A percentile compares a stretch with the other conserved stretches of the same genome.
phyloP scores from a whole-genome alignment of 768 basidiomycete species.

The Clitopilus hobsonii region DNA sequence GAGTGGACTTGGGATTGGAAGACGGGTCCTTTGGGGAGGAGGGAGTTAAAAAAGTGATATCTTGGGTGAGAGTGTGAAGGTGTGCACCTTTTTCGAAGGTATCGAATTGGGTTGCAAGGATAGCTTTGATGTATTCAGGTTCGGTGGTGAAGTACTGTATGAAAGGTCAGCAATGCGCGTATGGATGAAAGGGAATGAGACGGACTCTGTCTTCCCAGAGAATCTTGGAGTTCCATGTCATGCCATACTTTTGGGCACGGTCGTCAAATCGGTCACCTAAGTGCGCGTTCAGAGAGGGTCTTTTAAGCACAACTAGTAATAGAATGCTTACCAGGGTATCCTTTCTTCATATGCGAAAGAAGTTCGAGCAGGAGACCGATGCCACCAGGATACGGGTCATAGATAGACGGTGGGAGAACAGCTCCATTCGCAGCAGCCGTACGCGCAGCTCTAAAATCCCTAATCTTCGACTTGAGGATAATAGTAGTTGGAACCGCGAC shows the following conservation, averaged over 20 bases:
- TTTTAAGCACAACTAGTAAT: not conserved
- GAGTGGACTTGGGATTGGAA: conserved; percentile 23
- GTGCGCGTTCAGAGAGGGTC: not conserved
- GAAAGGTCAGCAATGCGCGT: not conserved
- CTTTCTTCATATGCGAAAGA: conserved; percentile 20
- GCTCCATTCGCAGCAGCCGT: conserved; percentile 28
- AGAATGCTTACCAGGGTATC: conserved; percentile 26
- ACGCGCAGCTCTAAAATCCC: conserved; percentile 14
- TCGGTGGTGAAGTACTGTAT: conserved; percentile 36
- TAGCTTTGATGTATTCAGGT: conserved; percentile 44
- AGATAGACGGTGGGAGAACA: conserved; percentile 24
- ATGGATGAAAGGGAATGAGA: not conserved
- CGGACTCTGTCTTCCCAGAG: conserved; percentile 26
- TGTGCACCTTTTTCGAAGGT: conserved; percentile 39
- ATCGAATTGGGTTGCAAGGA: conserved; percentile 44
- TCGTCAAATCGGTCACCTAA: conserved; percentile 25
- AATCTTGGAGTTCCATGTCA: conserved; percentile 20
- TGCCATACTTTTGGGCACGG: conserved; percentile 17
- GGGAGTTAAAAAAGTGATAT: not conserved
- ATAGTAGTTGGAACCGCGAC: conserved; percentile 9
- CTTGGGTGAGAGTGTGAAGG: not conserved
- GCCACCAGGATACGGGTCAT: conserved; percentile 18
- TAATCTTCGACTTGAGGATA: conserved; percentile 13
- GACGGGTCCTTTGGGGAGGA: conserved; percentile 15
- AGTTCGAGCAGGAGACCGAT: conserved; percentile 15